phyloP scores from a whole-genome alignment of 129 eudicot genomes.

The Tagetes erecta region DNA sequence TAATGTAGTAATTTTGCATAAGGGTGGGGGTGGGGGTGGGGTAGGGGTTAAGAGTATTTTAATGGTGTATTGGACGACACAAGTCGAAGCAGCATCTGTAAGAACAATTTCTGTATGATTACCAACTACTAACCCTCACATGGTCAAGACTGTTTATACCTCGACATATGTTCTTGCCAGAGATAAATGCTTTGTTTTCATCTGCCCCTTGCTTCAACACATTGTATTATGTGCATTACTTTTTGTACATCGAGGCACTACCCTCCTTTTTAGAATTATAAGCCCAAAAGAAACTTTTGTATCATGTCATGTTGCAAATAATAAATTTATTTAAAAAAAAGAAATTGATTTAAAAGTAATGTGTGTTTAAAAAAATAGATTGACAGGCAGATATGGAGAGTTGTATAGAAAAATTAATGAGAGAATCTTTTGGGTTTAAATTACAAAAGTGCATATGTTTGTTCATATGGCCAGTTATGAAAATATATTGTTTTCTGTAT shows the following conservation, averaged over 20 bases:
- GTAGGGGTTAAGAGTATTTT: neutral
- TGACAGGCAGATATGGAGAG: conserved; percentile 27
- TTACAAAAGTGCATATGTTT: conserved; percentile 5
- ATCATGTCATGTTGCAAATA: neutral
- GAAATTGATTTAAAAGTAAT: neutral
- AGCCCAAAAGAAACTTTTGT: conserved; percentile 5
- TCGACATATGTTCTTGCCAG: conserved; percentile 50
- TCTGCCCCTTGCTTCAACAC: conserved; percentile 29
- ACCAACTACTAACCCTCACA: conserved; percentile 48
- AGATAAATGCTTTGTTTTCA: conserved; percentile 35
- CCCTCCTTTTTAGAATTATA: neutral
- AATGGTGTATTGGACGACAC: conserved; percentile 44
- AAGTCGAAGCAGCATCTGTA: conserved; percentile 39
- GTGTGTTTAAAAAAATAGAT: neutral
- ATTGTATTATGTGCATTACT: conserved; percentile 31
- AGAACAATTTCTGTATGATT: conserved; percentile 35
- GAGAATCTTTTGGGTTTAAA: conserved; percentile 28
- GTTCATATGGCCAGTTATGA: conserved; percentile 27
- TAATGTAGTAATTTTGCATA: conserved; percentile 15
- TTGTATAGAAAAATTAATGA: conserved; percentile 7
- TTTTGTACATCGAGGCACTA: conserved; percentile 32
- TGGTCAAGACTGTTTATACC: conserved; percentile 39
- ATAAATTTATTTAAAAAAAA: neutral
- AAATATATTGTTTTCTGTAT: conserved; percentile 11
- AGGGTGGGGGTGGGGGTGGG: neutral